Percentiles rank a stretch among this genome's conserved stretches.
Conservation (phyloP, 805 yeast genomes). For the Metschnikowia koreensis region DNA sequence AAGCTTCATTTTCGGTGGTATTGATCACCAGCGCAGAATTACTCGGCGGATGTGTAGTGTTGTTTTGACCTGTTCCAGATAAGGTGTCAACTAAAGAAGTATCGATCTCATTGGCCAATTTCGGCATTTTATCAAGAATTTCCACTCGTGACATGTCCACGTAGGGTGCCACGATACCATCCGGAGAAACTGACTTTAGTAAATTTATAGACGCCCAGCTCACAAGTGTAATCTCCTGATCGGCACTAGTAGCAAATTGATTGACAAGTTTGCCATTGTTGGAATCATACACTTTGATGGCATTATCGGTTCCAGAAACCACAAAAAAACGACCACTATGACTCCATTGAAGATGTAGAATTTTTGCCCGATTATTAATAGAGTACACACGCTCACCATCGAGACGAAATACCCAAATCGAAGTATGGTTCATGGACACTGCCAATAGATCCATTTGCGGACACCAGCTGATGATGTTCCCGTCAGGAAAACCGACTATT, state of each 20-base stretch:
- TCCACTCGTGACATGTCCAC: slow-evolving; percentile 28
- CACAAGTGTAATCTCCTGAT: slow-evolving; percentile 15
- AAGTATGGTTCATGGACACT: slow-evolving; percentile 48
- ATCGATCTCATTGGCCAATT: slow-evolving; percentile 20
- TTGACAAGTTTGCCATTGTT: slow-evolving; percentile 44
- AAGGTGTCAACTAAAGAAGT: slow-evolving; percentile 4
- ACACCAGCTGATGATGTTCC: slow-evolving; percentile 44
- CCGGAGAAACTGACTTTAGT: slow-evolving; percentile 1
- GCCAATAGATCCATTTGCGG: slow-evolving; percentile 55
- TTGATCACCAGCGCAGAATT: slow-evolving; percentile 12
- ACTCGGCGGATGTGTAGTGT: slow-evolving; percentile 5
- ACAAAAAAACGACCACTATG: slow-evolving; percentile 42
- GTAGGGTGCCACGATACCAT: slow-evolving; percentile 7
- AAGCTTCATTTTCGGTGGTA: slow-evolving; percentile 9
- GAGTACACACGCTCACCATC: slow-evolving; percentile 56
- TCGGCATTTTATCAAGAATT: slow-evolving; percentile 35
- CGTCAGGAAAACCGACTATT: slow-evolving; percentile 31
- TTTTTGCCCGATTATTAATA: slow-evolving; percentile 34
- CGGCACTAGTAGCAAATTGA: slow-evolving; percentile 19
- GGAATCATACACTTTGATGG: slow-evolving; percentile 44
- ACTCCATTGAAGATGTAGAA: slow-evolving; percentile 31
- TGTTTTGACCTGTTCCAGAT: too few relatives aligned
- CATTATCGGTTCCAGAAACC: slow-evolving; percentile 43
- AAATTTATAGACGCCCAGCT: slow-evolving; percentile 18
- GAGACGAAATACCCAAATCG: slow-evolving; percentile 50